phyloP scores from a whole-genome alignment of 768 basidiomycete species.

The Russula emetica region DNA sequence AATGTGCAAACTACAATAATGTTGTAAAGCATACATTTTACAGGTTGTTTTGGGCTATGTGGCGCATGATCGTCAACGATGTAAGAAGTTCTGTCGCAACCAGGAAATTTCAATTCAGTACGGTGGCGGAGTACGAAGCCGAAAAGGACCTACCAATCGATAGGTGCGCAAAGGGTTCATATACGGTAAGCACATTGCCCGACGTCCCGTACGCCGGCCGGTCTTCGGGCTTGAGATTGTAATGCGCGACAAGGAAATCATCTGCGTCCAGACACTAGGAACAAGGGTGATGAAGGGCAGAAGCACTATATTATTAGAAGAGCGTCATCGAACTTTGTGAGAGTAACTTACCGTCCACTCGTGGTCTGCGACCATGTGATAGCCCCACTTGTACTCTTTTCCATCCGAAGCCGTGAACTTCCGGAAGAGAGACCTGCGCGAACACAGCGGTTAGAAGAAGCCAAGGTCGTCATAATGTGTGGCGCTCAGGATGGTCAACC shows the following conservation, averaged over 20 bases:
- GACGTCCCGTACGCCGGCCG: slow-evolving; percentile 56
- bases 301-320: neutral
- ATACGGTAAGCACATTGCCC: slow-evolving; percentile 58
- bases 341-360: slow-evolving; percentile 65
- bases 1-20: neutral
- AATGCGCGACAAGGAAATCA: slow-evolving; percentile 58
- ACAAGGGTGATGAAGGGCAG: neutral
- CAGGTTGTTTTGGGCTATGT: slow-evolving; percentile 29
- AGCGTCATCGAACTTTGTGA: slow-evolving; percentile 15
- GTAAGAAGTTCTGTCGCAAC: slow-evolving; percentile 25
- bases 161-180: slow-evolving; percentile 50
- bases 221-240: slow-evolving; percentile 53
- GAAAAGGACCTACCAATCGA: slow-evolving; percentile 45
- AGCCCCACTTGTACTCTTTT: slow-evolving; percentile 65
- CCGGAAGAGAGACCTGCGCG: slow-evolving; percentile 55
- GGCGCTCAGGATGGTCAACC: neutral
- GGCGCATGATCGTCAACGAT: slow-evolving; percentile 28
- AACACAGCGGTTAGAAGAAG: neutral
- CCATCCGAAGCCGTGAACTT: slow-evolving; percentile 69
- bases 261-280: slow-evolving; percentile 52
- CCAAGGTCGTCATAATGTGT: slow-evolving; percentile 1
- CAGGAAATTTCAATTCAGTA: neutral
- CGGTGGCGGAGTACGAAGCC: no score
- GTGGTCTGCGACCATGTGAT: slow-evolving; percentile 50
- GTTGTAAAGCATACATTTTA: slow-evolving; percentile 13